Base-by-base conservation (phyloP, 2,329 filamentous ascomycete species). In the Rhynchosporium agropyri region DNA sequence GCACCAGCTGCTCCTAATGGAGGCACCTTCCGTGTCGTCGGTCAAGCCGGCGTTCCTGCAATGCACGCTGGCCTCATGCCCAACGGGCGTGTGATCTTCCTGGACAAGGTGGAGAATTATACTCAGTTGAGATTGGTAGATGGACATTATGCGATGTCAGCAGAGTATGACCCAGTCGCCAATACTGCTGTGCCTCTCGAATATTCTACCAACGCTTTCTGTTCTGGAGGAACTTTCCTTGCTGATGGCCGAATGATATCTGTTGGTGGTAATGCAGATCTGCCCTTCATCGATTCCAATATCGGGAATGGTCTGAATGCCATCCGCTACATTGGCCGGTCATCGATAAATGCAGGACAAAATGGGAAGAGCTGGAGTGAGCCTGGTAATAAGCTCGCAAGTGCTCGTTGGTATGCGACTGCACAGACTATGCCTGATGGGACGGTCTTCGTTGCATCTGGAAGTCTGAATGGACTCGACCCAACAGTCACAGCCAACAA, bases 101-200 rank as follows among this genome's bases (percentile, higher is more conserved):
- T 87, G 15, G 85, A 87, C 77, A 88, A 87, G 72, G 78, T 87
- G 36, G 84, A 87, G 71, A 82, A 86, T 72, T 87, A 84, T 73
- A 85, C 84, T 0, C 78, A 86, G 63, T 69, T 86, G 51, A 80
- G 77, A 65, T 77, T 85, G 7, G 64, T 77, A 15, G 81, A 84
- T 70, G 82, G 82, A 33, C 78, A 81, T 60, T 84, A 79, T 65
- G 85, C 85, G 0, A 87, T 85, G 74, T 85, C 83, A 9, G 79
- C 83, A 2, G 83, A 87, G 68, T 87, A 84, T 65, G 80, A 87
- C 69, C 82, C 84, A 1, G 69, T 56, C 6, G 81, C 78, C 1
- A 81, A 83, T 61, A 76, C 75, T 43, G 74, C 77, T 29, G 75
- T 78, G 12, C 76, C 79, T 5, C 75, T 85, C 42, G 69, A 78